phyloP scores from a whole-genome alignment of 2,329 filamentous ascomycete genomes.

The Camillea tinctor region DNA sequence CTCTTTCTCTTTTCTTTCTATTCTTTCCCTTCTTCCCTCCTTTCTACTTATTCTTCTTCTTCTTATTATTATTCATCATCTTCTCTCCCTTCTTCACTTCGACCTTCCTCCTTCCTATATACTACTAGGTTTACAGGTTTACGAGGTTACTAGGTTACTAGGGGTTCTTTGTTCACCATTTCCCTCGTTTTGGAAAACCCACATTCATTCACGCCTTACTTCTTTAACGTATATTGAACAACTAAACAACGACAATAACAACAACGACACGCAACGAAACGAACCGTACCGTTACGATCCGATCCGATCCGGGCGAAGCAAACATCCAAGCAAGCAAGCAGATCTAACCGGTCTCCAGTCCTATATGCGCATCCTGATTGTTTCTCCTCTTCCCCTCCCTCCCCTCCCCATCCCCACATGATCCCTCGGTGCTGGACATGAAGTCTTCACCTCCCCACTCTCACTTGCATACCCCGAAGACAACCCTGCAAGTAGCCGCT shows the following conservation, averaged over 20 bases:
- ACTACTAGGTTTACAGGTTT: background rate
- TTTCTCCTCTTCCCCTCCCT: background rate
- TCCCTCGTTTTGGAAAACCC: background rate
- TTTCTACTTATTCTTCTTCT: too few species aligned
- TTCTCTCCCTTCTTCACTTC: too few species aligned
- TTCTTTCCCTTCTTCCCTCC: too few species aligned
- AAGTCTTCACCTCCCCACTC: slow-evolving; percentile 3
- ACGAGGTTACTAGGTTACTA: too few species aligned
- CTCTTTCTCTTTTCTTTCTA: background rate
- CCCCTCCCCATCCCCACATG: background rate
- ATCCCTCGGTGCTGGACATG: slow-evolving; percentile 19
- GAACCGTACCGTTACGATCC: too few species aligned
- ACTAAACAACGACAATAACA: background rate
- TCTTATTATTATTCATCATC: too few species aligned
- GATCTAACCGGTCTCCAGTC: background rate
- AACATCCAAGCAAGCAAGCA: too few species aligned
- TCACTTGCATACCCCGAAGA: slow-evolving; percentile 5
- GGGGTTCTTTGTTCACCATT: background rate
- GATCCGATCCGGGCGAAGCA: too few species aligned
- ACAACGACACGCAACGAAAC: background rate
- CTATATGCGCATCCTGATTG: background rate
- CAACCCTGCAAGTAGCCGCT: slow-evolving; percentile 17
- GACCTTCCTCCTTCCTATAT: background rate
- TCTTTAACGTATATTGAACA: too few species aligned
- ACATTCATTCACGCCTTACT: background rate